These are phyloP conservation scores for Striga hermonthica DNA, from an alignment of 305 asterid species.

Conservation along the genomic window DNA sequence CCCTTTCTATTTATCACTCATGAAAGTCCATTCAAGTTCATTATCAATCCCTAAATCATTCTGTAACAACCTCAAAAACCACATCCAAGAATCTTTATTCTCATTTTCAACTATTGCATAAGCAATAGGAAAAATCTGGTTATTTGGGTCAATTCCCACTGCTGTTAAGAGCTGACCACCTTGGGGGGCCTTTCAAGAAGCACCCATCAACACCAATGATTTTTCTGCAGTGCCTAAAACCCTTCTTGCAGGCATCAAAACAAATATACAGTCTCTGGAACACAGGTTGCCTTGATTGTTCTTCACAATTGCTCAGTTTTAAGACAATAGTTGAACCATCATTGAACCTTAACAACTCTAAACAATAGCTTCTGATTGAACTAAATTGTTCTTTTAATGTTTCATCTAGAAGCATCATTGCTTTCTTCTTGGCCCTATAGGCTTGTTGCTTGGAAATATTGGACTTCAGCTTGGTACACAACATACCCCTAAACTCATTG, in stretches of 20 bases:
- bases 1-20: conserved; percentile 1
- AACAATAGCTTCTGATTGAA: background rate
- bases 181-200: background rate
- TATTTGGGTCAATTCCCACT: background rate
- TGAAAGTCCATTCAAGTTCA: background rate
- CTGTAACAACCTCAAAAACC: background rate
- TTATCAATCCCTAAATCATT: background rate
- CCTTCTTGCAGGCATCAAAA: background rate
- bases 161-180: background rate
- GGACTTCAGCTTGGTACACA: background rate
- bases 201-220: background rate
- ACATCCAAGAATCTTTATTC: background rate
- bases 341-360: background rate
- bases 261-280: background rate
- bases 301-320: background rate
- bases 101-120: conserved; percentile 6
- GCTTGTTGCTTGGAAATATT: background rate
- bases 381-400: background rate
- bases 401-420: background rate
- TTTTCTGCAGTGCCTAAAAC: background rate
- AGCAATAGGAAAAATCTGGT: background rate
- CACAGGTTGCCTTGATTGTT: background rate
- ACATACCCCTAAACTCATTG: background rate
- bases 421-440: background rate
- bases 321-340: background rate